Evolutionary conservation across 2,329 filamentous ascomycete genomes (phyloP).

Genomic region (Colletotrichum chrysophilum): DNA sequence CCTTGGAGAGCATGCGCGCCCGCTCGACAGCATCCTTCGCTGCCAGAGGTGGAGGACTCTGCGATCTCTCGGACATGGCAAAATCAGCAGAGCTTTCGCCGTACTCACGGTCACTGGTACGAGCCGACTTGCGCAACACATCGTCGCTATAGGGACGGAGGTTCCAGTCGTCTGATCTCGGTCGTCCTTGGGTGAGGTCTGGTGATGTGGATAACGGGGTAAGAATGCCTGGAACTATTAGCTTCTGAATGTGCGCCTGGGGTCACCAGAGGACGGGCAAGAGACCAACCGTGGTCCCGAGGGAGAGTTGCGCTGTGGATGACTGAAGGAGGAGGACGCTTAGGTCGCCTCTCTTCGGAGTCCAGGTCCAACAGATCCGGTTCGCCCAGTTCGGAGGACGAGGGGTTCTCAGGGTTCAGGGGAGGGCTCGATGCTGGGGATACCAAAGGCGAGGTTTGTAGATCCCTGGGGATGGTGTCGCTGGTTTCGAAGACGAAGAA

Average conservation of each 20-base stretch:
- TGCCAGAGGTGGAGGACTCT: conserved; percentile 78
- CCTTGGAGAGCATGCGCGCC: conserved; percentile 84
- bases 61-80: conserved; percentile 63
- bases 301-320: conserved; percentile 38
- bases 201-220: conserved; percentile 61
- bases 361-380: conserved; percentile 75
- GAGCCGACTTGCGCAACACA: conserved; percentile 53
- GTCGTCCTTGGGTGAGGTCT: conserved; percentile 49
- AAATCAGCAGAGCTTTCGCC: conserved; percentile 40
- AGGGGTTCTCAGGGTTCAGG: conserved; percentile 53
- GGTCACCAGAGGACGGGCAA: background rate
- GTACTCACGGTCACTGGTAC: conserved; percentile 37
- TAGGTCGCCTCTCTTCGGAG: conserved; percentile 41
- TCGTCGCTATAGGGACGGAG: conserved; percentile 60
- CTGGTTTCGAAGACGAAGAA: conserved; percentile 99
- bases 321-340: conserved; percentile 50
- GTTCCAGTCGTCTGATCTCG: conserved; percentile 58
- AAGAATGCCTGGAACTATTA: conserved; percentile 45
- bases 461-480: conserved; percentile 86
- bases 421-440: conserved; percentile 88
- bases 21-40: conserved; percentile 80
- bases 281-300: conserved; percentile 36
- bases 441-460: conserved; percentile 93
- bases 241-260: background rate
- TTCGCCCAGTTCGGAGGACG: conserved; percentile 61